A percentile compares a stretch with the other conserved stretches of the same genome.
These are phyloP conservation scores for Anisodus tanguticus DNA, from an alignment of 257 asterid species.

Conservation along the genomic window DNA sequence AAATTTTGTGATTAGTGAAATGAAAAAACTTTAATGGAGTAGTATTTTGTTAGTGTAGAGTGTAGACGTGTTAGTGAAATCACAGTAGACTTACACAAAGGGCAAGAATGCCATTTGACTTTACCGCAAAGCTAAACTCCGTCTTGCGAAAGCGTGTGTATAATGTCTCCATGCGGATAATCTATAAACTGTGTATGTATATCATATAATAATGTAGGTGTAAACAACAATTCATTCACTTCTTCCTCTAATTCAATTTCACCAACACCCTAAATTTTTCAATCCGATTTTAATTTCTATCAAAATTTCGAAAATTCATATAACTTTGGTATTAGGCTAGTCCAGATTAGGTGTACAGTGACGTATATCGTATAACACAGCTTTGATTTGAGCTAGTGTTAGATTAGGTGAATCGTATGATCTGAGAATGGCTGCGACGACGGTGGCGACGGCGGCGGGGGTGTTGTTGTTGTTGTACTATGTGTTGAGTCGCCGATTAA, in stretches of 20 bases:
- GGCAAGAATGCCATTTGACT: neutral
- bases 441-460: slow-evolving; percentile 90
- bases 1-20: too few species aligned
- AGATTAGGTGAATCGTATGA: neutral
- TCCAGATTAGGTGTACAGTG: neutral
- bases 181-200: too few species aligned
- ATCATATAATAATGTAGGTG: neutral
- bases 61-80: neutral
- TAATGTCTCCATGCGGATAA: neutral
- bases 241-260: neutral
- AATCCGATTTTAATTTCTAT: neutral
- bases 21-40: too few species aligned
- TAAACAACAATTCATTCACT: neutral
- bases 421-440: slow-evolving; percentile 66
- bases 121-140: slow-evolving; percentile 10
- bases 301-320: neutral
- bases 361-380: neutral
- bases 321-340: neutral
- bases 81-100: neutral
- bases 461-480: slow-evolving; percentile 74
- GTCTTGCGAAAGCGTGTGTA: slow-evolving; percentile 3
- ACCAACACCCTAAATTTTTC: neutral
- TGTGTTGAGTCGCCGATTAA: slow-evolving; percentile 62
- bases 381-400: neutral
- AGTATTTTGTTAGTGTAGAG: too few species aligned